A percentile compares a stretch with the other conserved stretches of the same genome.
Conservation (phyloP, 2,329 filamentous ascomycete species). For the Cladosporium sp. region DNA sequence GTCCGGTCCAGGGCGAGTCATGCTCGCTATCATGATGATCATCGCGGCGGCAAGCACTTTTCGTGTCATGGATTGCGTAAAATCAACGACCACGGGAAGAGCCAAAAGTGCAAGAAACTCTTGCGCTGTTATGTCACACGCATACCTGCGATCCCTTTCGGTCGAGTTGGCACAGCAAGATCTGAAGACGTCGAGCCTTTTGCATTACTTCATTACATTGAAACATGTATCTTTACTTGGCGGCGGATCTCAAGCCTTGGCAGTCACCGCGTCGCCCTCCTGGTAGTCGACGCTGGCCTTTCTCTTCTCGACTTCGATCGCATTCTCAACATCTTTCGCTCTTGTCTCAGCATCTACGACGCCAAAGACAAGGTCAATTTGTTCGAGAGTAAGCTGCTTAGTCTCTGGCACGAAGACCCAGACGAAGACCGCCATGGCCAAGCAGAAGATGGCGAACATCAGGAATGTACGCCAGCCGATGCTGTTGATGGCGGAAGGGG, state of each 20-base stretch:
- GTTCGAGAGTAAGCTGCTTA: conserved; percentile 46
- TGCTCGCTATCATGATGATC: too few relatives aligned
- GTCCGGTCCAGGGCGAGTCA: too few relatives aligned
- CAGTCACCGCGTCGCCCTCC: conserved; percentile 2
- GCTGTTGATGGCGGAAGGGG: conserved; percentile 33
- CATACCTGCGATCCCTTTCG: too few relatives aligned
- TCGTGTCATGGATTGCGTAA: too few relatives aligned
- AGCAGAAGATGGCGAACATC: conserved; percentile 39
- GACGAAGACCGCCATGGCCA: conserved; percentile 34
- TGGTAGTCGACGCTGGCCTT: conserved; percentile 10
- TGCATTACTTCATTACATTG: background rate
- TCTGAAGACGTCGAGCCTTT: background rate
- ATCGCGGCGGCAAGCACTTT: too few relatives aligned
- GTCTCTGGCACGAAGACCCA: conserved; percentile 47
- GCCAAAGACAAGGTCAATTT: conserved; percentile 49
- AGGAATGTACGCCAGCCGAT: conserved; percentile 45
- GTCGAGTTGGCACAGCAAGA: background rate
- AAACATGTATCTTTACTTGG: background rate
- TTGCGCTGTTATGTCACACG: too few relatives aligned
- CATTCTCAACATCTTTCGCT: conserved; percentile 7
- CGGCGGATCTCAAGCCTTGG: background rate
- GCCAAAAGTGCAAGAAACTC: too few relatives aligned
- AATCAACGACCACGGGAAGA: too few relatives aligned
- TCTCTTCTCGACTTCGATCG: conserved; percentile 10
- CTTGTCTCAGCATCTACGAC: conserved; percentile 28